phyloP scores from a whole-genome alignment of 1,284 basidiomycete genomes.

The Gastroboletus turbinatus region DNA sequence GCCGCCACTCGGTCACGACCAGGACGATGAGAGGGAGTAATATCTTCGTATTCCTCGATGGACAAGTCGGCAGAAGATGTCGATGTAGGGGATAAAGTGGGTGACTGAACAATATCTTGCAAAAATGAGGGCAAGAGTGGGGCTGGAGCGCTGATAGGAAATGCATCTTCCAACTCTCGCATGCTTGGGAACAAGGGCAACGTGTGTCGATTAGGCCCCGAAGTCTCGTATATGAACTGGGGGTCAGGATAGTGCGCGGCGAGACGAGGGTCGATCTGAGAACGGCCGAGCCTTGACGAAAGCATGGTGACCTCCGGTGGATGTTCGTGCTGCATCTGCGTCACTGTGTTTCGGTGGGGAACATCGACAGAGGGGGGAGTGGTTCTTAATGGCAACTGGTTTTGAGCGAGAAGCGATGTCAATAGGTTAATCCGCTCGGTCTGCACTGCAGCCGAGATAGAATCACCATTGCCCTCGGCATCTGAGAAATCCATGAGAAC shows the following conservation, averaged over 20 bases:
- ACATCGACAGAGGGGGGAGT: constrained; percentile 26
- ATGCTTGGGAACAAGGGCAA: constrained; percentile 28
- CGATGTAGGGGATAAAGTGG: constrained; percentile 59
- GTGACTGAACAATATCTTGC: constrained; percentile 67
- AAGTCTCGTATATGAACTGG: constrained; percentile 68
- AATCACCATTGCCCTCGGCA: constrained; percentile 82
- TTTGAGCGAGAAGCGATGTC: constrained; percentile 63
- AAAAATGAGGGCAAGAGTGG: constrained; percentile 69
- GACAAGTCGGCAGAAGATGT: constrained; percentile 64
- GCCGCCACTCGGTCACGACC: constrained; percentile 25
- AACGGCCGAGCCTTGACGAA: constrained; percentile 41
- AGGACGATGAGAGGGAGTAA: constrained; percentile 18
- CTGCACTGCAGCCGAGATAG: constrained; percentile 76
- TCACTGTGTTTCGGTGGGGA: constrained; percentile 44
- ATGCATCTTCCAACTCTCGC: constrained; percentile 18
- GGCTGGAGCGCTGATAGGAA: constrained; percentile 33
- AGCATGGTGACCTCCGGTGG: constrained; percentile 37
- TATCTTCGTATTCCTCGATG: constrained; percentile 51
- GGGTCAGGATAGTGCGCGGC: constrained; percentile 38
- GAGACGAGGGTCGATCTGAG: constrained; percentile 45
- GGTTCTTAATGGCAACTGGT: constrained; percentile 34
- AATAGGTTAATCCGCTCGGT: constrained; percentile 78
- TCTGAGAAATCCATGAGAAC: constrained; percentile 42
- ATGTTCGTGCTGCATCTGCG: constrained; percentile 43
- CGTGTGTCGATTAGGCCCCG: constrained; percentile 36